Evolutionary conservation across 306 rosid species (phyloP).

Genomic region (Cucurbita ficifolia): DNA sequence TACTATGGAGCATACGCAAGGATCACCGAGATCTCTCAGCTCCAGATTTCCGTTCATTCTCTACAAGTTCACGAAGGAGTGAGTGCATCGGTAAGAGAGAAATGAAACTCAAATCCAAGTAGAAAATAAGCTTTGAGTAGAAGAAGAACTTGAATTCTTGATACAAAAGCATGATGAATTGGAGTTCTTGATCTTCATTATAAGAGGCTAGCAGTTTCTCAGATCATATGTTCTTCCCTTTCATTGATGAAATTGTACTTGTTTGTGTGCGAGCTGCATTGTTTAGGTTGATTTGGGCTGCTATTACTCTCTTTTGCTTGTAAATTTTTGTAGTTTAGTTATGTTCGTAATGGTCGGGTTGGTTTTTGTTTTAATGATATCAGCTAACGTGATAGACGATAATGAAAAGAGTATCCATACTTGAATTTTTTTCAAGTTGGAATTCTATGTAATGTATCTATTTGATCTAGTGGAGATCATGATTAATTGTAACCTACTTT

Average conservation of each 20-base stretch:
- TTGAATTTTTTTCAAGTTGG: too few relatives aligned
- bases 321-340: background rate
- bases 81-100: slow-evolving; percentile 19
- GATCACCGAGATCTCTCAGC: slow-evolving; percentile 48
- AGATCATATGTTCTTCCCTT: background rate
- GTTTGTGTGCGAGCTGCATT: background rate
- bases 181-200: background rate
- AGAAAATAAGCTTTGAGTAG: background rate
- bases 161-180: background rate
- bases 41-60: slow-evolving; percentile 41
- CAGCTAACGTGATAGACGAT: too few relatives aligned
- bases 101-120: slow-evolving; percentile 1
- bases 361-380: too few relatives aligned
- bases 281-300: background rate
- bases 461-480: too few relatives aligned
- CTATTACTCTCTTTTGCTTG: background rate
- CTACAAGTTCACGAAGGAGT: slow-evolving; percentile 39
- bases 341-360: too few relatives aligned
- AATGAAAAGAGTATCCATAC: too few relatives aligned
- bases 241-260: background rate
- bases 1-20: slow-evolving; percentile 90
- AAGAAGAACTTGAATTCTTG: background rate
- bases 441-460: too few relatives aligned
- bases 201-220: background rate
- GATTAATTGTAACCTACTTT: too few relatives aligned